These are phyloP conservation scores for Gnomoniopsis smithogilvyi DNA, from an alignment of 2,329 filamentous ascomycete species.

Conservation along the genomic window DNA sequence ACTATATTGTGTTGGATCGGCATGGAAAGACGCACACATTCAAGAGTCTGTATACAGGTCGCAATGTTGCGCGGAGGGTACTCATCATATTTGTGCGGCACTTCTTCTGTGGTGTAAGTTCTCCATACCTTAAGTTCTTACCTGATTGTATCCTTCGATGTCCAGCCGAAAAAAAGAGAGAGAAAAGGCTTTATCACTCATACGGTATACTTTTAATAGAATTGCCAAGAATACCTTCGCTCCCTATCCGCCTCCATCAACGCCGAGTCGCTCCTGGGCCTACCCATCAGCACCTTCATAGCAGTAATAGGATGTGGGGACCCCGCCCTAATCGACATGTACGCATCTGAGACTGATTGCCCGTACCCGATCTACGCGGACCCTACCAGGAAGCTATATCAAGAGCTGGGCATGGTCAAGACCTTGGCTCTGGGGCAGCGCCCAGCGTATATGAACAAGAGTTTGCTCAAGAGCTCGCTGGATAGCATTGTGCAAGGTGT, in stretches of 20 bases:
- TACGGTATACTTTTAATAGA: constrained; percentile 39
- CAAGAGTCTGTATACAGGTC: constrained; percentile 58
- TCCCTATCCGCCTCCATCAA: constrained; percentile 58
- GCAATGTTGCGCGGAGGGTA: constrained; percentile 52
- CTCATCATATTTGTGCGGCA: constrained; percentile 74
- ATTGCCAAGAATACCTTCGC: constrained; percentile 73
- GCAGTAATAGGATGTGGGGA: constrained; percentile 71
- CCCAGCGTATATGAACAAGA: constrained; percentile 63
- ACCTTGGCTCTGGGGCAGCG: constrained; percentile 57
- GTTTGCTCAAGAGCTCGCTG: constrained; percentile 46
- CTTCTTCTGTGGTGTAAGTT: constrained; percentile 75
- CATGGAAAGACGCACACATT: constrained; percentile 60
- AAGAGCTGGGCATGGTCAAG: constrained; percentile 64
- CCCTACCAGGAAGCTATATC: constrained; percentile 63
- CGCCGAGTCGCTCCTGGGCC: constrained; percentile 43
- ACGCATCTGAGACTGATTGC: constrained; percentile 59
- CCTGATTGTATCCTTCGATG: background rate
- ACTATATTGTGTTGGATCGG: constrained; percentile 58
- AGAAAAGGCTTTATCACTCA: background rate
- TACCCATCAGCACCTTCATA: constrained; percentile 59
- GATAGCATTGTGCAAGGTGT: constrained; percentile 58
- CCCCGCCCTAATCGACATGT: constrained; percentile 64
- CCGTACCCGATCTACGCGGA: constrained; percentile 77
- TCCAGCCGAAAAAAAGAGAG: background rate
- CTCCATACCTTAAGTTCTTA: background rate